Base-by-base conservation (phyloP, 768 basidiomycete species). In the Cystobasidium tubakii region DNA sequence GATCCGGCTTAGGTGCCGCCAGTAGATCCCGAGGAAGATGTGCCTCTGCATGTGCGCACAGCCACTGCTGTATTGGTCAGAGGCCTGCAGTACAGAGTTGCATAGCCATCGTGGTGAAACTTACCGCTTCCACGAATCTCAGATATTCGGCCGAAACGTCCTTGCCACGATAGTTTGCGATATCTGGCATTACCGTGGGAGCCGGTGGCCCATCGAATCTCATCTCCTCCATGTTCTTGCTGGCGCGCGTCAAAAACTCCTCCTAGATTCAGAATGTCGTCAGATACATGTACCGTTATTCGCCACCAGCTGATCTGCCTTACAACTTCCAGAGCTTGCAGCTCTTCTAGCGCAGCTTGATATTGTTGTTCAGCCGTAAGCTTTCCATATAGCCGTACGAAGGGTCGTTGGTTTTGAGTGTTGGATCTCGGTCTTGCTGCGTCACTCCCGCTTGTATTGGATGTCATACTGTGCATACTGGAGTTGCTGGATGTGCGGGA, bases 221-320 rank as follows among this genome's bases (percentile, higher is more conserved):
- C 29, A 71, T 53, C 44, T 71, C 69, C 15, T 60, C 69, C 53
- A 71, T 71, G 55, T 27, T 34, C 54, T 71, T 71, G 69, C 69
- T 71, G 9, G 55, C 27, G 7, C 69, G 50, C 6, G 34, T 33
- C 31, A 71, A 15, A 36, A 71, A 71, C 27, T 71, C 69, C 29
- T 46, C 44, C 69, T 65, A 29, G 3, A 65, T 6, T 65, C 13
- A n/a, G 23, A 15, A 65, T 12, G 6, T 7, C 34, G 25, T 65
- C 34, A 65, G 34, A 39, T 1, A 17, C 62, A 15, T 10, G 10
- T 63, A n/a, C 9, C 15, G 62, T 13, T 31, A 63, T 42, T 65
- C 10, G 39, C 36, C 63, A 46, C 43, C 36, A 27, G 6, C 12
- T 31, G 25, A 27, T 12, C 6, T 19, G 21, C 36, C 43, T 42